phyloP scores from a whole-genome alignment of 441 rosid species.

The Mallotus japonicus region DNA sequence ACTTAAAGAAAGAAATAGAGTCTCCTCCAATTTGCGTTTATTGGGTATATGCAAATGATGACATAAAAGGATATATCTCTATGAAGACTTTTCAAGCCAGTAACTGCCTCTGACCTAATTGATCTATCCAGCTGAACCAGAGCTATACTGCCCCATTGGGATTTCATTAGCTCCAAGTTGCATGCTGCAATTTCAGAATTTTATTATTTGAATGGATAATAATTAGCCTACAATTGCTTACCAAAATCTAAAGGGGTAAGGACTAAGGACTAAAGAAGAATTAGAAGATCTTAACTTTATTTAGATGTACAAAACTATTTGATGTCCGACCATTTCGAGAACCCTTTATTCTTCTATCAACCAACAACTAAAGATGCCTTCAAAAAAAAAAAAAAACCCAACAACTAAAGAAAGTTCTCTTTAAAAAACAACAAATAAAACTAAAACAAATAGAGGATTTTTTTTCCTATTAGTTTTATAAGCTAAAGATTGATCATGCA shows the following conservation, averaged over 20 bases:
- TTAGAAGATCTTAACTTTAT: background rate
- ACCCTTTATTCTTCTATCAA: background rate
- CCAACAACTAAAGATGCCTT: no score
- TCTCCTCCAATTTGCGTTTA: no score
- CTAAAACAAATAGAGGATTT: no score
- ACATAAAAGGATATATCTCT: background rate
- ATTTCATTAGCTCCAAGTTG: background rate
- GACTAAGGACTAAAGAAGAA: background rate
- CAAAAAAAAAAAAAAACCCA: no score
- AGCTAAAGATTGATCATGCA: background rate
- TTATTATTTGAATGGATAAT: background rate
- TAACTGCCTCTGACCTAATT: background rate
- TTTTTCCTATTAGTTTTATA: no score
- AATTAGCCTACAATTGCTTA: slow-evolving; percentile 3
- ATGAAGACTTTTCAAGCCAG: background rate
- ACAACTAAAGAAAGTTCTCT: background rate
- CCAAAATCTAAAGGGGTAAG: background rate
- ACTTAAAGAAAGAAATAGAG: no score
- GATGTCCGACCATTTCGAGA: background rate
- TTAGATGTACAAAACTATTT: no score
- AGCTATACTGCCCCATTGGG: no score
- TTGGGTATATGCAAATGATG: no score
- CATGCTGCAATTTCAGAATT: background rate
- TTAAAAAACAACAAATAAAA: background rate
- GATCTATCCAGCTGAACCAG: no score